Base-by-base conservation (phyloP, 2,329 filamentous ascomycete species). In the Epichloe sibirici region DNA sequence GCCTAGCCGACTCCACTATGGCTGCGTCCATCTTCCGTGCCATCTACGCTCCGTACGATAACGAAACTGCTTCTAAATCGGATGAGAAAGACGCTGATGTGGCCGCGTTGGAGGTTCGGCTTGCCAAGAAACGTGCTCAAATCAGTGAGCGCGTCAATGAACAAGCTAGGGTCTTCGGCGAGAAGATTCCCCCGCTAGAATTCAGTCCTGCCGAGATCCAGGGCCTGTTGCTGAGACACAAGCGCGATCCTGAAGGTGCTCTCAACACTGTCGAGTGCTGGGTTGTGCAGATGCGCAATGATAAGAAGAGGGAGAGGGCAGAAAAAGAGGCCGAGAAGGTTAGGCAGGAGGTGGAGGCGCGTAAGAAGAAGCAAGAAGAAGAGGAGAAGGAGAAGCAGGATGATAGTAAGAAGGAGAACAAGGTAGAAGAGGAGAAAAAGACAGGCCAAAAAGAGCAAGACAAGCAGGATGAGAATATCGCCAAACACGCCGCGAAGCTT, bases 181-280 rank as follows among this genome's bases (percentile, higher is more conserved):
- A 66, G 8, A 69, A 67, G 61, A 69, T 82, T n/a, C 79, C 79
- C 0, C 68, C 70, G 31, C 66, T 72, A 44, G 73, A 79, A 61
- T 82, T 82, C 60, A 79, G 75, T 51, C 79, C 79, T 0, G 79
- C 79, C 5, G 78, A 83, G 64, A 71, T 83, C 5, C 79, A 82
- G 61, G 79, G 79, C 5, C 74, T 74, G 52, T 68, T 83, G 48
- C 68, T 83, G 55, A 74, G 73, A 59, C 66, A 81, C 60, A 82
- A 82, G 69, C 71, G 72, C 9, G 65, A 71, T 52, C 74, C 78
- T 0, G 66, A 71, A 38, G 69, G 63, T 0, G 79, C 75, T 0
- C 66, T 82, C 4, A 70, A 66, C 7, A 68, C 65, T 3, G 67
- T 71, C 0, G 72, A 71, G 12, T 66, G 68, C 9, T 83, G 79